phyloP scores from a whole-genome alignment of 2,329 filamentous ascomycete genomes.

The Trichoderma lentiforme region DNA sequence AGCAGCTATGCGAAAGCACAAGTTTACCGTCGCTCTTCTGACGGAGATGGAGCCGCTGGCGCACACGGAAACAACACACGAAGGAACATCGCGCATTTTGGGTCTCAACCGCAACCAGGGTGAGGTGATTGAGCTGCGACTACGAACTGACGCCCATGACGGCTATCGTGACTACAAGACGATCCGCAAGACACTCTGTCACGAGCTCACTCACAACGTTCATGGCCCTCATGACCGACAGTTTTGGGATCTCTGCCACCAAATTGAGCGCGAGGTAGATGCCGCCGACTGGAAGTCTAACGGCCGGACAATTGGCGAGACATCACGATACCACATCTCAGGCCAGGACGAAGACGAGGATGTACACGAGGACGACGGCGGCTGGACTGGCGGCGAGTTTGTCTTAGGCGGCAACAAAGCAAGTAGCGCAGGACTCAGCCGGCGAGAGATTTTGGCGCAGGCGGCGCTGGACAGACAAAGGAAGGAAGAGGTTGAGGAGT shows the following conservation, averaged over 20 bases:
- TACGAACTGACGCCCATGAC: conserved; percentile 91
- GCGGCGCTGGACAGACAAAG: conserved; percentile 37
- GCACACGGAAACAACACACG: conserved; percentile 69
- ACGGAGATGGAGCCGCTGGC: conserved; percentile 93
- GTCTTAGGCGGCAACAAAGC: conserved; percentile 59
- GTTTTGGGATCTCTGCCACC: conserved; percentile 86
- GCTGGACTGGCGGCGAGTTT: conserved; percentile 77
- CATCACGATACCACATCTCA: conserved; percentile 57
- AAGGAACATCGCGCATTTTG: conserved; percentile 70
- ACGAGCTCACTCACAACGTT: conserved; percentile 93
- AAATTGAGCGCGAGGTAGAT: conserved; percentile 85
- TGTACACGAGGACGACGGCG: conserved; percentile 64
- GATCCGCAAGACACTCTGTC: conserved; percentile 87
- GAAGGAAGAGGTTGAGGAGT: conserved; percentile 33
- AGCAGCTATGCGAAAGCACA: conserved; percentile 76
- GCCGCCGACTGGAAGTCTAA: conserved; percentile 72
- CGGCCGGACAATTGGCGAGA: conserved; percentile 63
- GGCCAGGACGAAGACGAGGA: conserved; percentile 44
- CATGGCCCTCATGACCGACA: conserved; percentile 76
- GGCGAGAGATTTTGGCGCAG: conserved; percentile 70
- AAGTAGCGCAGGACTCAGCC: conserved; percentile 50
- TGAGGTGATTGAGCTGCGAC: conserved; percentile 82
- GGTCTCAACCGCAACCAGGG: conserved; percentile 85
- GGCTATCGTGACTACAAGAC: conserved; percentile 91
- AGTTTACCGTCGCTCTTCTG: conserved; percentile 78